phyloP scores from a whole-genome alignment of 345 rosid species.

The Cardamine resedifolia region DNA sequence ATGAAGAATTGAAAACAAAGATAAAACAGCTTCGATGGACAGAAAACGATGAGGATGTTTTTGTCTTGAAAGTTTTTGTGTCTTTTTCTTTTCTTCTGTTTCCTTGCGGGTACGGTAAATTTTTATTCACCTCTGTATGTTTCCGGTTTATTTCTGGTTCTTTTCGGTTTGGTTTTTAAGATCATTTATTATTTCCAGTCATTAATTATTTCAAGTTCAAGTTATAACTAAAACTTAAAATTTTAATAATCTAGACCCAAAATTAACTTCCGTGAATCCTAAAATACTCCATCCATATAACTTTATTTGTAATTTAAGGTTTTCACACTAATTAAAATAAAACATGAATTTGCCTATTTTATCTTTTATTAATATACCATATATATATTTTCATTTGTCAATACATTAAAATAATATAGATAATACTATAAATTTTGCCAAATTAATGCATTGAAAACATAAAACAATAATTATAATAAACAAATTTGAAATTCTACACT shows the following conservation, averaged over 20 bases:
- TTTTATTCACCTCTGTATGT: neutral
- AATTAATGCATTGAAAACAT: too few species aligned
- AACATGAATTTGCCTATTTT: too few species aligned
- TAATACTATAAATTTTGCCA: too few species aligned
- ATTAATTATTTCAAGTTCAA: neutral
- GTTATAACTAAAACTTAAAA: neutral
- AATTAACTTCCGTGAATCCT: neutral
- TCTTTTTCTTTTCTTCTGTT: neutral
- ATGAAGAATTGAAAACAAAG: conserved; percentile 8
- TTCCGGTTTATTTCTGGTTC: conserved; percentile 6
- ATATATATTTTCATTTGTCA: too few species aligned
- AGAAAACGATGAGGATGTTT: conserved; percentile 28
- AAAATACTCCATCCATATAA: too few species aligned
- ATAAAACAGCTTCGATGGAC: conserved; percentile 20
- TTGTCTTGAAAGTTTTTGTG: conserved; percentile 12
- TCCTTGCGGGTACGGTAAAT: neutral
- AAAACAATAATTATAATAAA: too few species aligned
- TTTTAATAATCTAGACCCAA: neutral
- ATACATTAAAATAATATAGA: too few species aligned
- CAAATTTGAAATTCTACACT: too few species aligned
- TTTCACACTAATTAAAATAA: too few species aligned
- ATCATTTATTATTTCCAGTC: neutral
- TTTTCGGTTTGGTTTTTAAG: neutral
- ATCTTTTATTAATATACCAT: too few species aligned
- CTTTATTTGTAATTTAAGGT: too few species aligned